phyloP scores from a whole-genome alignment of 352 stramenopile species.

The Globisporangium takayamanum region DNA sequence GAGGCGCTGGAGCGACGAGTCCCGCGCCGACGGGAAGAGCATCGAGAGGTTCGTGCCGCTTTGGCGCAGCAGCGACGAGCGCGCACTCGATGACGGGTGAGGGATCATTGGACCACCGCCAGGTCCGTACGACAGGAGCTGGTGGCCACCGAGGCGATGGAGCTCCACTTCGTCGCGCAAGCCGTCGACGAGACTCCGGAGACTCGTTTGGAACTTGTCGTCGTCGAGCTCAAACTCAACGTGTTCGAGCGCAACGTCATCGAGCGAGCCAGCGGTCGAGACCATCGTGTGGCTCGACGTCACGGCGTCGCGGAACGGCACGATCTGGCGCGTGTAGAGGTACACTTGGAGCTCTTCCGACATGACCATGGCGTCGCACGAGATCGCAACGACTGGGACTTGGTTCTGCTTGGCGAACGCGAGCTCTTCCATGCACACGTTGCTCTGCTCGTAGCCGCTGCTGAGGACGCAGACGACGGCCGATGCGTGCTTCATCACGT shows the following conservation, averaged over 20 bases:
- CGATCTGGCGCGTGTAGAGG: constrained; percentile 73
- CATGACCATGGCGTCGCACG: constrained; percentile 46
- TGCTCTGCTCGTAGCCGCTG: constrained; percentile 52
- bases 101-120: constrained; percentile 14
- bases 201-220: constrained; percentile 52
- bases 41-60: constrained; percentile 6
- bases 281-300: constrained; percentile 32
- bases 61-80: constrained; percentile 9
- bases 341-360: constrained; percentile 74
- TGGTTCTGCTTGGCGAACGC: constrained; percentile 63
- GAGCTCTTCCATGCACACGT: constrained; percentile 75
- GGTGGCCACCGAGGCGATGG: constrained; percentile 33
- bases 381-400: constrained; percentile 67
- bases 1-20: constrained; percentile 8
- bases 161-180: constrained; percentile 74
- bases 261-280: constrained; percentile 12
- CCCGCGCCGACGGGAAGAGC: constrained; percentile 10
- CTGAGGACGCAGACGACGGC: constrained; percentile 69
- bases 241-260: constrained; percentile 16
- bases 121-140: constrained; percentile 12
- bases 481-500: constrained; percentile 57
- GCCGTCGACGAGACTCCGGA: constrained; percentile 65
- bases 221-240: constrained; percentile 56
- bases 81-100: constrained; percentile 6
- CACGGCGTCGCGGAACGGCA: constrained; percentile 61